Conservation (phyloP, 495 filamentous ascomycete species). For the Penicillium fimorum region DNA sequence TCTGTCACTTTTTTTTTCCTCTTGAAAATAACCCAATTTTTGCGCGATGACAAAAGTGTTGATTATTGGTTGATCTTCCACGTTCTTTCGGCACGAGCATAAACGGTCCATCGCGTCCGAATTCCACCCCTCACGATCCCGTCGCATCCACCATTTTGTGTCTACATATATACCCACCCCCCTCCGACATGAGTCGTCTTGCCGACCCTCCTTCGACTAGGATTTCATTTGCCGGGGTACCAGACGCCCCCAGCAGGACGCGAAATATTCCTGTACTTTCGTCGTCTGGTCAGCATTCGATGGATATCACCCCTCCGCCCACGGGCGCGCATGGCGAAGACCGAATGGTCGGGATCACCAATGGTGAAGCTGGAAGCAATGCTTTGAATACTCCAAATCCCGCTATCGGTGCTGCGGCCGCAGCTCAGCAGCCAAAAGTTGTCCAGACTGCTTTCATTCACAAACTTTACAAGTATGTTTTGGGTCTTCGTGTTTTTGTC, state of each 20-base stretch:
- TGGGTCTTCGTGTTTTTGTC: background rate
- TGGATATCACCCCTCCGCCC: conserved; percentile 52
- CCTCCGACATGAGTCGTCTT: conserved; percentile 43
- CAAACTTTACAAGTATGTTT: conserved; percentile 94
- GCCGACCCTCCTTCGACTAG: conserved; percentile 43
- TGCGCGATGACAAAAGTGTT: conserved; percentile 34
- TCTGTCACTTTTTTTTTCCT: conserved; percentile 15
- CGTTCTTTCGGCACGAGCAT: conserved; percentile 34
- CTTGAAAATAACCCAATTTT: conserved; percentile 2
- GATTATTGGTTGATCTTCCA: conserved; percentile 41
- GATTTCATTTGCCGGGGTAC: conserved; percentile 36
- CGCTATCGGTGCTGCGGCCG: conserved; percentile 66
- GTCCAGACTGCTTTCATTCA: conserved; percentile 99
- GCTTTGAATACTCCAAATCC: conserved; percentile 45
- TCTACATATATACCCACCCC: background rate
- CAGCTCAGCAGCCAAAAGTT: conserved; percentile 93
- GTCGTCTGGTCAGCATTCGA: conserved; percentile 40
- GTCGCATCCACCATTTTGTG: conserved; percentile 7
- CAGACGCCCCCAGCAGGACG: conserved; percentile 40
- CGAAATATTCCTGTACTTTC: conserved; percentile 50
- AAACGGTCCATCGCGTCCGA: conserved; percentile 26
- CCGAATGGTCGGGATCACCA: conserved; percentile 39
- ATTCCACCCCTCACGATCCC: conserved; percentile 11
- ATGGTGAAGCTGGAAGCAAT: conserved; percentile 39
- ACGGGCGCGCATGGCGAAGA: conserved; percentile 50